Percentiles rank a stretch among this genome's conserved stretches.
These are phyloP conservation scores for Lactarius trivialis DNA, from an alignment of 768 basidiomycete species.

Conservation along the genomic window DNA sequence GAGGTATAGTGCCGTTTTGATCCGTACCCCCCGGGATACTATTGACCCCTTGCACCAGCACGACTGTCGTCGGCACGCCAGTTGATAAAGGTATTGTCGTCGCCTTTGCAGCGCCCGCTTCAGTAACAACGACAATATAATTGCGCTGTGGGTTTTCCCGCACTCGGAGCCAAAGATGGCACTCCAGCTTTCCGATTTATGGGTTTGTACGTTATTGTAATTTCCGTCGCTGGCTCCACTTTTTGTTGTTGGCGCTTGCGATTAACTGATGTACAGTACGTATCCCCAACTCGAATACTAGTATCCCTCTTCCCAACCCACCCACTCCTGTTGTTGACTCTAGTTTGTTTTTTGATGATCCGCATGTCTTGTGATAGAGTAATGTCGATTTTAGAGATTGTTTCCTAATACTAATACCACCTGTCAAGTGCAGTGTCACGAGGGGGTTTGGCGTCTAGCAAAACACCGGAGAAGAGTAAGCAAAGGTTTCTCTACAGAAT, in stretches of 20 bases:
- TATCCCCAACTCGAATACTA: not conserved
- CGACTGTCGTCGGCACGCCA: constrained; percentile 14
- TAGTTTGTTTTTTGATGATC: not conserved
- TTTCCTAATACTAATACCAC: not conserved
- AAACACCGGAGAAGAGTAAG: not conserved
- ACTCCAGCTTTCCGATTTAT: not conserved
- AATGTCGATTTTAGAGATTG: not conserved
- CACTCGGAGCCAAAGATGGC: not conserved
- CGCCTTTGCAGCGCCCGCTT: not conserved
- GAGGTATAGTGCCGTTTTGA: not conserved
- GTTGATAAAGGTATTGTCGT: constrained; percentile 7
- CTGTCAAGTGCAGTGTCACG: not conserved
- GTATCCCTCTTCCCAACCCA: not conserved
- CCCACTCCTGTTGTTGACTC: not conserved
- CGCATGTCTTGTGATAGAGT: not conserved
- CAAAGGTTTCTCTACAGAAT: not conserved
- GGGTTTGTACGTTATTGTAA: not conserved
- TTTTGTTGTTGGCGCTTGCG: not conserved
- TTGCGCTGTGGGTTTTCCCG: not conserved
- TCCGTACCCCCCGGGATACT: not conserved
- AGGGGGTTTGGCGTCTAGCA: not conserved
- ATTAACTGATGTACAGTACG: not conserved
- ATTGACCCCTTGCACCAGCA: not conserved
- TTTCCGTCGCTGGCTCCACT: not conserved
- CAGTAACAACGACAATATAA: not conserved